Evolutionary conservation across 2,329 filamentous ascomycete species (phyloP), one percentile per base, ranked within the genome.

Genomic region (Ramichloridium luteum): DNA sequence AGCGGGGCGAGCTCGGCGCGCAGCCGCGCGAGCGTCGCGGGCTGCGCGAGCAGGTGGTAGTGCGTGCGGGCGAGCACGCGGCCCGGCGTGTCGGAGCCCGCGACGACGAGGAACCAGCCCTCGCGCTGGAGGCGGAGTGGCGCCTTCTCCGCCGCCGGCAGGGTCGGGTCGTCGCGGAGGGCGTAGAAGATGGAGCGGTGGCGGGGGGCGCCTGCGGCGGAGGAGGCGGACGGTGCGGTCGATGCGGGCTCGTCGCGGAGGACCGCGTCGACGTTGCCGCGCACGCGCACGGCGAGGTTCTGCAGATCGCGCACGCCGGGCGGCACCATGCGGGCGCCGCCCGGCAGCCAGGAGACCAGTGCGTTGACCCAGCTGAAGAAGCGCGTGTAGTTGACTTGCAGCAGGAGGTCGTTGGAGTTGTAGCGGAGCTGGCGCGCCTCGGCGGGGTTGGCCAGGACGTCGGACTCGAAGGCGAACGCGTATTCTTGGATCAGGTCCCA

Each of bases 1-100:
- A 11, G 4, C 15, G n/a, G n/a, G n/a, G n/a, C 28, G 11, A 34
- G n/a, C n/a, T 30, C 31, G 6, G 16, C 14, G 6, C 35, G 35
- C 27, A 37, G 22, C 23, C 31, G 32, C 10, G 29, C 25, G 27
- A 37, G 29, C 9, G 27, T 30, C 11, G 12, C 6, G 5, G 30
- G 22, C 13, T 37, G 27, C 3, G 29, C 22, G 16, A 37, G 32
- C 17, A 37, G 35, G 5, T 37, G 34, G 22, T 30, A 37, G 13
- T 33, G 30, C n/a, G 30, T 34, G 27, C 30, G 30, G 13, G 30
- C 27, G n/a, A 37, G 27, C 3, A 27, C 31, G 8, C 31, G 10
- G 2, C 31, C 34, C 9, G 37, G 36, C 12, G 37, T 40, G 23
- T 40, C 37, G 8, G 27, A 32, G 5, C 37, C 34, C 4, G 37